Evolutionary conservation across 2,329 filamentous ascomycete species (phyloP).

Genomic region (Colletotrichum zoysiae): DNA sequence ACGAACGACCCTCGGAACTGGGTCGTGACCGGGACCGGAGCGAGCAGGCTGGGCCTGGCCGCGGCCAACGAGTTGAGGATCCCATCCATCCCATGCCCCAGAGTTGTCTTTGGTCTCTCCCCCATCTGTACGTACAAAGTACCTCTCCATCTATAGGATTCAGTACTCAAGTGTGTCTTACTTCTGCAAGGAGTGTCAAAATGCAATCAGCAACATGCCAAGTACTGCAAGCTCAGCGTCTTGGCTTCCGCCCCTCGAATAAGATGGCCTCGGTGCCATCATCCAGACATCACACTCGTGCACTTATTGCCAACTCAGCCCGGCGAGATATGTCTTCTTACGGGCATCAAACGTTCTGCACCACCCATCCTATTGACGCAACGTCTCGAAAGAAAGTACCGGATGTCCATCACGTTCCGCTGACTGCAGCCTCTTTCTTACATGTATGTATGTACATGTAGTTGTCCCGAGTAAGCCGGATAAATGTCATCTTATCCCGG

Average conservation of each 20-base stretch:
- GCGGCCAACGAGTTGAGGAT: not conserved
- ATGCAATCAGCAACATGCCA: constrained; percentile 5
- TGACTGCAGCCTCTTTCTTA: constrained; percentile 10
- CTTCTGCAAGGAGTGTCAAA: not conserved
- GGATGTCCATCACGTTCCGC: not conserved
- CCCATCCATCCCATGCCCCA: not conserved
- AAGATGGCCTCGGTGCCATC: not conserved
- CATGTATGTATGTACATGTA: too few relatives aligned
- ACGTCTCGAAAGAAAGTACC: not conserved
- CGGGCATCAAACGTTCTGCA: too few relatives aligned
- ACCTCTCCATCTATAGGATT: not conserved
- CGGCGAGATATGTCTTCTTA: not conserved
- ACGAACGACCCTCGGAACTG: constrained; percentile 1
- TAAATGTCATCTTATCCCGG: constrained; percentile 1
- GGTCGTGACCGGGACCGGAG: constrained; percentile 39
- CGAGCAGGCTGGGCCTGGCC: constrained; percentile 5
- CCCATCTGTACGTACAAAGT: not conserved
- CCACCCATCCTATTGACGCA: not conserved
- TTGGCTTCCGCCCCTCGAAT: not conserved
- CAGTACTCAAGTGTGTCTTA: not conserved
- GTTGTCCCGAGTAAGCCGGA: constrained; percentile 10
- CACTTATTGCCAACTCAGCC: not conserved
- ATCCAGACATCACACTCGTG: not conserved
- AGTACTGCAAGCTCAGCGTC: not conserved
- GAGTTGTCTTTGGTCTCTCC: not conserved